These are phyloP conservation scores for Colletotrichum destructivum DNA, from an alignment of 2,329 filamentous ascomycete species.

Conservation along the genomic window DNA sequence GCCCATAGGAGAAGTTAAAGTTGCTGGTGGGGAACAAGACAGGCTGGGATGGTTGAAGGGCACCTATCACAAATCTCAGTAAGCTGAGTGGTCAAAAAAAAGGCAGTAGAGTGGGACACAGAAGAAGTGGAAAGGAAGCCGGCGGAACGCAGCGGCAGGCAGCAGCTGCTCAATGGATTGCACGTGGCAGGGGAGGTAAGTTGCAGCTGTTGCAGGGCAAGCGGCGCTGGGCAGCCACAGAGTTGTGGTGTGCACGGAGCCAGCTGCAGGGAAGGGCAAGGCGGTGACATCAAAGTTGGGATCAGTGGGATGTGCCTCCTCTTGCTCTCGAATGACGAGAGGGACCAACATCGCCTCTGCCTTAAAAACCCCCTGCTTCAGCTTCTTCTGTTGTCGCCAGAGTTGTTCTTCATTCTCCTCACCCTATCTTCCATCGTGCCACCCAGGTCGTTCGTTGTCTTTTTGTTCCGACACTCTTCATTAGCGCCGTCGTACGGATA, in stretches of 20 bases:
- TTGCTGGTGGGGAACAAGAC: no score
- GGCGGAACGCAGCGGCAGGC: background rate
- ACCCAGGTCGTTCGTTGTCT: background rate
- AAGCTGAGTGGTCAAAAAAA: background rate
- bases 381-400: background rate
- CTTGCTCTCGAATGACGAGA: no score
- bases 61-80: background rate
- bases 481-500: background rate
- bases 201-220: no score
- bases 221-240: background rate
- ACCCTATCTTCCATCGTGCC: background rate
- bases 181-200: background rate
- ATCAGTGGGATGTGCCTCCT: background rate
- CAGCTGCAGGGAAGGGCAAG: background rate
- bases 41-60: no score
- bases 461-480: background rate
- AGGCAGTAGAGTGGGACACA: background rate
- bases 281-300: conserved; percentile 34
- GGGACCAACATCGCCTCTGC: no score
- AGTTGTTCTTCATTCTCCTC: background rate
- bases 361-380: background rate
- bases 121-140: background rate
- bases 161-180: background rate
- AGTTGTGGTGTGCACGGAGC: no score
- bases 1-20: no score